Base-by-base conservation (phyloP, 2,329 filamentous ascomycete genomes). In the Arthrinium phaeospermum region DNA sequence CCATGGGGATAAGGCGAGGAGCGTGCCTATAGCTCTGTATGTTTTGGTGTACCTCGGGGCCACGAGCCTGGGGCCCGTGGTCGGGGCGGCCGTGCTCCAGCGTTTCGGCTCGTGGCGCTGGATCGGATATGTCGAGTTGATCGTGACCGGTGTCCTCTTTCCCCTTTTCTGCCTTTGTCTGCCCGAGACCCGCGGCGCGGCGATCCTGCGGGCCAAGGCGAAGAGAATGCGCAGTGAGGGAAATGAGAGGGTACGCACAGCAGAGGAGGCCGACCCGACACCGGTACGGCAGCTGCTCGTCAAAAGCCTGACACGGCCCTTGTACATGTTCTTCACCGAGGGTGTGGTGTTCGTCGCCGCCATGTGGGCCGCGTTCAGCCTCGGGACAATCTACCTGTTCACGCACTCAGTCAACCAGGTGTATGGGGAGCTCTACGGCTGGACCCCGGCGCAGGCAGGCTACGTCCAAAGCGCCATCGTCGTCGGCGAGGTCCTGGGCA, bases 271-370 rank as follows among this genome's bases (percentile, higher is more conserved):
- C 4, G 57, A 64, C 19, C 57, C 30, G 4, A 64, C 57, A 8
- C 57, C 57, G 12, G 5, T 37, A 10, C 34, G 34, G 3, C 57
- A 64, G 6, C 57, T 27, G 2, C 30, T 71, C 1, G 46, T 30
- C 7, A n/a, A 13, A 19, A 71, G 70, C 30, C 16, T 71, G 2
- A 64, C 47, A 12, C 70, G 70, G 30, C 70, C 70, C 1, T 24
- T 71, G 34, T 68, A 68, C 22, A 71, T 71, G 70, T 53, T 71
- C 4, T 27, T 44, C 74, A 88, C 86, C 1, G 86, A 88, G 78
- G 83, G 83, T 3, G 86, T 88, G 0, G 82, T 88, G 2, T 81
- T 86, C 57, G 82, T 81, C 67, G 82, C 84, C 67, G 86, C 85
- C 1, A 72, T 88, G 24, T 87, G 85, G 85, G 85, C 77, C 2